Conservation (phyloP, 2,329 filamentous ascomycete species). For the Ilyonectria sp. region DNA sequence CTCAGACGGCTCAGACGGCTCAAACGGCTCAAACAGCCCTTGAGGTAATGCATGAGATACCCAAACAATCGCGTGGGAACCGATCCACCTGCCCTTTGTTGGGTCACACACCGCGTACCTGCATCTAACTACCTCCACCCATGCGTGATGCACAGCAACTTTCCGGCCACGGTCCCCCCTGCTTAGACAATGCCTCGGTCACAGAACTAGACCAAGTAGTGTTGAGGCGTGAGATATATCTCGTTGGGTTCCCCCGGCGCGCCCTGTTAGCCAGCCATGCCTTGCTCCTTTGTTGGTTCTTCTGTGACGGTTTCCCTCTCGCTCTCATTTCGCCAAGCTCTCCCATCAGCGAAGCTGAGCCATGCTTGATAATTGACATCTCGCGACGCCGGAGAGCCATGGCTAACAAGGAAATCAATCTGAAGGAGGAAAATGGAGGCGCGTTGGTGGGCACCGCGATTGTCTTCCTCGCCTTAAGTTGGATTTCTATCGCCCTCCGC, state of each 20-base stretch:
- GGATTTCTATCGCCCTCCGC: slow-evolving; percentile 60
- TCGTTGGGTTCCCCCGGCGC: slow-evolving; percentile 30
- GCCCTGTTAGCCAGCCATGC: slow-evolving; percentile 17
- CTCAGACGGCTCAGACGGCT: slow-evolving; percentile 21
- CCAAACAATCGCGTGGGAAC: slow-evolving; percentile 35
- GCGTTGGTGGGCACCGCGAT: slow-evolving; percentile 55
- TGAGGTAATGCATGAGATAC: slow-evolving; percentile 28
- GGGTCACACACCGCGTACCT: slow-evolving; percentile 40
- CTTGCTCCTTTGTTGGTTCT: slow-evolving; percentile 11
- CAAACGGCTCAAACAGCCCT: slow-evolving; percentile 24
- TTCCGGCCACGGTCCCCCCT: slow-evolving; percentile 30
- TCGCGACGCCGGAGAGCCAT: slow-evolving; percentile 49
- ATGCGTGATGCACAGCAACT: slow-evolving; percentile 28
- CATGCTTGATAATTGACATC: slow-evolving; percentile 40
- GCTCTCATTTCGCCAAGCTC: slow-evolving; percentile 17
- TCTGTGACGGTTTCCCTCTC: slow-evolving; percentile 11
- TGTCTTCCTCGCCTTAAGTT: slow-evolving; percentile 57
- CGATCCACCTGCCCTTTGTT: slow-evolving; percentile 30
- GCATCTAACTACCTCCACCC: slow-evolving; percentile 39
- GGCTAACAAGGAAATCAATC: slow-evolving; percentile 51
- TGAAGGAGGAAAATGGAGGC: slow-evolving; percentile 57
- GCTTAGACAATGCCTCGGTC: slow-evolving; percentile 23
- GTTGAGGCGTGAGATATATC: slow-evolving; percentile 41
- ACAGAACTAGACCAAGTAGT: slow-evolving; percentile 23
- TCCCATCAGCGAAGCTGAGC: slow-evolving; percentile 26